Conservation (phyloP, 2,329 filamentous ascomycete genomes). For the Trichoderma afroharzianum region DNA sequence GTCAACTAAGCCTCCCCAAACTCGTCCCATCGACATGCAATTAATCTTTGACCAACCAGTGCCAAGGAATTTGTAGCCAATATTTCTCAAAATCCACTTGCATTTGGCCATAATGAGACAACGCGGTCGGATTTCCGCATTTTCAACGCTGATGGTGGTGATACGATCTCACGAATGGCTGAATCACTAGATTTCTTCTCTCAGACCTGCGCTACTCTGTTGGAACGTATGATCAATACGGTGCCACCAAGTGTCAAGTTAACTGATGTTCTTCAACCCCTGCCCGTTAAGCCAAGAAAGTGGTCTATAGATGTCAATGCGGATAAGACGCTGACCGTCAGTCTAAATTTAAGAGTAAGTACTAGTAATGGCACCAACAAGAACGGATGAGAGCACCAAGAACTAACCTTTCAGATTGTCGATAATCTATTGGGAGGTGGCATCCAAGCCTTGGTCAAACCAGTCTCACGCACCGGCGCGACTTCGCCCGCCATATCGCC, state of each 20-base stretch:
- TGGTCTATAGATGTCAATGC: not conserved
- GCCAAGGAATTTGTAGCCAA: not conserved
- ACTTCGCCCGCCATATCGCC: not conserved
- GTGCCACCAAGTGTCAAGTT: not conserved
- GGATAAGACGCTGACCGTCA: not conserved
- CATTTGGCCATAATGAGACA: not conserved
- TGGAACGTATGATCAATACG: not conserved
- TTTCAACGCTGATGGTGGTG: not conserved
- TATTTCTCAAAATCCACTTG: not conserved
- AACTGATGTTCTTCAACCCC: not conserved
- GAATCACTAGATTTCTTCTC: not conserved
- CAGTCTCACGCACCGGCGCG: not conserved
- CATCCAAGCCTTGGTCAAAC: not conserved
- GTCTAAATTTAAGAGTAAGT: not conserved
- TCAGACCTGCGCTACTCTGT: not conserved
- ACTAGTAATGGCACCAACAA: not conserved
- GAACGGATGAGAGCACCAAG: not conserved
- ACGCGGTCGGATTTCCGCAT: not conserved
- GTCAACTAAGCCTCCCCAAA: not conserved
- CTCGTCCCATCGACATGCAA: not conserved
- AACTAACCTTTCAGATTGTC: not conserved
- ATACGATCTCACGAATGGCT: not conserved
- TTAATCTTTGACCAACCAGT: not conserved
- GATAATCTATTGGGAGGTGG: not conserved
- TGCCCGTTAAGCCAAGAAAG: not conserved